Percentiles rank a stretch among this genome's conserved stretches.
These are phyloP conservation scores for Iberis pinnata DNA, from an alignment of 345 rosid genomes.

Conservation along the genomic window DNA sequence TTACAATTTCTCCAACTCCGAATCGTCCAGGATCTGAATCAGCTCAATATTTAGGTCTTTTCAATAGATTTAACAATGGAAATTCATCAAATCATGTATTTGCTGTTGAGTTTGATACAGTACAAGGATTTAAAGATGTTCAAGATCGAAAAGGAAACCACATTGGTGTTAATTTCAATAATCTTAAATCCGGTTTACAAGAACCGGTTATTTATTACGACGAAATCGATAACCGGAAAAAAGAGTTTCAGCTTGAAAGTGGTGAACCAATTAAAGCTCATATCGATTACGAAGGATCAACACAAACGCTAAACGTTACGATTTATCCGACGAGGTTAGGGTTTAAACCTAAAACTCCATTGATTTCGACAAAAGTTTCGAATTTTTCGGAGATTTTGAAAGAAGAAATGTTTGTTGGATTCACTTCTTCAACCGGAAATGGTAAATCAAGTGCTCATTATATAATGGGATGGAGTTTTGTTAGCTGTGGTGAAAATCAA, in stretches of 20 bases:
- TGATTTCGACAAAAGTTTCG: constrained; percentile 9
- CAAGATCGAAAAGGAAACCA: constrained; percentile 37
- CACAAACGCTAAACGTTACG: constrained; percentile 35
- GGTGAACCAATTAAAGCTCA: constrained; percentile 48
- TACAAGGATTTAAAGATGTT: constrained; percentile 36
- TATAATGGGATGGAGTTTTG: constrained; percentile 75
- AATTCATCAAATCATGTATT: constrained; percentile 34
- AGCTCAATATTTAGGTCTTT: constrained; percentile 45
- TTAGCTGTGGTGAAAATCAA: constrained; percentile 34
- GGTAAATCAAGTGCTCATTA: constrained; percentile 49
- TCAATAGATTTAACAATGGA: constrained; percentile 30
- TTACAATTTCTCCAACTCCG: constrained; percentile 39
- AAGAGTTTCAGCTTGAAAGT: constrained; percentile 30
- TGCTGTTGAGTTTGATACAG: constrained; percentile 59
- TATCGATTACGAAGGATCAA: constrained; percentile 52
- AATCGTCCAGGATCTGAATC: constrained; percentile 35
- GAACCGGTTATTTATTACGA: constrained; percentile 29
- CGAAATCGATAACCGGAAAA: not conserved
- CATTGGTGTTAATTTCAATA: constrained; percentile 52
- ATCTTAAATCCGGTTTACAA: constrained; percentile 20
- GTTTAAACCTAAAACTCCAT: constrained; percentile 39
- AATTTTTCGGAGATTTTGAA: constrained; percentile 18
- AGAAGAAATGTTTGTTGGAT: constrained; percentile 55
- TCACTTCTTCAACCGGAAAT: constrained; percentile 67
- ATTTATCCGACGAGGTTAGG: constrained; percentile 27